Conservation (phyloP, 345 rosid species). For the Populus pruinosa region DNA sequence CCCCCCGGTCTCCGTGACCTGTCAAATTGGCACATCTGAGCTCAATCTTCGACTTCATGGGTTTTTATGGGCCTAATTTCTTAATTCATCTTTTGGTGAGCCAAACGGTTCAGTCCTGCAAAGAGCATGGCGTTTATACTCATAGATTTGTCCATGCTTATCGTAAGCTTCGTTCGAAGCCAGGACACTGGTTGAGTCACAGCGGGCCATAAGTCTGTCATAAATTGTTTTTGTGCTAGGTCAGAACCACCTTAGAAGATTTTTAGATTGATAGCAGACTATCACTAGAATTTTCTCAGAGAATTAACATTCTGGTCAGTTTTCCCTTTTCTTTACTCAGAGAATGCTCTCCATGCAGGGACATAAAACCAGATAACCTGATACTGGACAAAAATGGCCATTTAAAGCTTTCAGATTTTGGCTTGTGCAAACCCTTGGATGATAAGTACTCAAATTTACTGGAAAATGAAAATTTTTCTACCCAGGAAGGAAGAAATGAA, state of each 20-base stretch:
- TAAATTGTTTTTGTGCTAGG: background rate
- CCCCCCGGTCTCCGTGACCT: background rate
- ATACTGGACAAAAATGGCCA: slow-evolving; percentile 92
- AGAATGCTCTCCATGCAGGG: slow-evolving; percentile 52
- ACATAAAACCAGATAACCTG: slow-evolving; percentile 95
- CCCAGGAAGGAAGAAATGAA: slow-evolving; percentile 48
- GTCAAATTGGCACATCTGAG: background rate
- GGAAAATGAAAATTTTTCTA: slow-evolving; percentile 61
- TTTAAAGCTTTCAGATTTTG: slow-evolving; percentile 98
- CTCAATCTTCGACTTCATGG: background rate
- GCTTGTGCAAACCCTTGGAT: slow-evolving; percentile 94
- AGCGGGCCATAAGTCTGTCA: background rate
- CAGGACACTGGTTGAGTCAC: background rate
- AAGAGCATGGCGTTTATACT: background rate
- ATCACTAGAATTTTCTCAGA: background rate
- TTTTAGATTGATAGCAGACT: background rate
- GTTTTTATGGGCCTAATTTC: background rate
- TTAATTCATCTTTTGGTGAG: background rate
- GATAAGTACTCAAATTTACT: slow-evolving; percentile 80
- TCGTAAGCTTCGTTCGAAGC: background rate
- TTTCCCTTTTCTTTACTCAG: slow-evolving; percentile 15
- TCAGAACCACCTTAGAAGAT: background rate
- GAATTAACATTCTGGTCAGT: background rate
- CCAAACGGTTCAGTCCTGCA: background rate
- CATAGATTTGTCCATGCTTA: background rate